Conservation (phyloP, 208 protist genomes). For the Leishmania guyanensis region DNA sequence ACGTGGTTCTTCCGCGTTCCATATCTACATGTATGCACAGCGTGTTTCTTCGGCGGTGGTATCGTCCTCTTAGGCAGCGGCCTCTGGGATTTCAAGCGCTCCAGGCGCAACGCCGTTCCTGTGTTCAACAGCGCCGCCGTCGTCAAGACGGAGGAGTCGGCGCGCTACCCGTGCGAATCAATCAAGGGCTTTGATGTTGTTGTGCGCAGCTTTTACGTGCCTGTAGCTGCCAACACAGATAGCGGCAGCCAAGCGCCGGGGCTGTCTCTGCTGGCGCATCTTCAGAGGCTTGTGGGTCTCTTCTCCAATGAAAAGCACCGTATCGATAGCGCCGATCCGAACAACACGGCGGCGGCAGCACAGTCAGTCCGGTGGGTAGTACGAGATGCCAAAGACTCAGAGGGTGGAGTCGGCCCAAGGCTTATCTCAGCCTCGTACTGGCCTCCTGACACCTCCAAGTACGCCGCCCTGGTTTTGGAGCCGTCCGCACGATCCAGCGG, state of each 20-base stretch:
- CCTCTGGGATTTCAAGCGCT: conserved; percentile 21
- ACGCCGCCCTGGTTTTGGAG: conserved; percentile 69
- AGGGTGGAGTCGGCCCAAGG: not conserved
- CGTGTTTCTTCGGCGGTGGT: conserved; percentile 20
- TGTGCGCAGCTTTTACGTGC: conserved; percentile 76
- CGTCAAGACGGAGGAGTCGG: conserved; percentile 53
- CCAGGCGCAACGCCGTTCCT: conserved; percentile 38
- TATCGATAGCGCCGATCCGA: not conserved
- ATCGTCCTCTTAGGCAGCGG: conserved; percentile 14
- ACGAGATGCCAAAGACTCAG: conserved; percentile 13
- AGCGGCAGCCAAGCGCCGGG: not conserved
- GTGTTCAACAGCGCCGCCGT: conserved; percentile 49
- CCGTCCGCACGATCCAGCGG: conserved; percentile 20
- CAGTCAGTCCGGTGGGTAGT: conserved; percentile 22
- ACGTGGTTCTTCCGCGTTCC: conserved; percentile 33
- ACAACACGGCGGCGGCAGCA: not conserved
- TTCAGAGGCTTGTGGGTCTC: conserved; percentile 16
- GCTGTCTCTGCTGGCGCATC: not conserved
- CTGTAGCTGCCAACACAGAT: not conserved
- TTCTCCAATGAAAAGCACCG: conserved; percentile 40
- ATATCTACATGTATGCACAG: conserved; percentile 5
- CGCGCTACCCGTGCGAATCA: conserved; percentile 61
- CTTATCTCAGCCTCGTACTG: conserved; percentile 40
- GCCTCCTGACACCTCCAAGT: conserved; percentile 70
- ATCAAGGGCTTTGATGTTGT: conserved; percentile 80